These are phyloP conservation scores for Populus ilicifolia DNA, from an alignment of 345 rosid species.

Conservation along the genomic window DNA sequence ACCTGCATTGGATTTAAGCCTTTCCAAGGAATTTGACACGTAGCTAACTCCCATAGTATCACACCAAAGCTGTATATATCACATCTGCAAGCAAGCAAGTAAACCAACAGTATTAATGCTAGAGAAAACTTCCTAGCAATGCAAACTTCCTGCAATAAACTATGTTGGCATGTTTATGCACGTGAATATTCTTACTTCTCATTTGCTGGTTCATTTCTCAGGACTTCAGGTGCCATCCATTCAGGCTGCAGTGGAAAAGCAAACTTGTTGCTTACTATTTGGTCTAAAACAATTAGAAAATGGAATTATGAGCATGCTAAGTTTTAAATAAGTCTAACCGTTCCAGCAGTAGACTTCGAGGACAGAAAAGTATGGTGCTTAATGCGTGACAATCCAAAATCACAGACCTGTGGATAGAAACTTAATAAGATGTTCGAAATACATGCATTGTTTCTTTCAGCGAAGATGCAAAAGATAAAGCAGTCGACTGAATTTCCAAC, in stretches of 20 bases:
- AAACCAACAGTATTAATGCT: conserved; percentile 9
- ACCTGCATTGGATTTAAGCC: conserved; percentile 99
- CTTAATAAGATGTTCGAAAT: conserved; percentile 4
- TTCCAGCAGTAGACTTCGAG: conserved; percentile 96
- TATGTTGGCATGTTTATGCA: background rate
- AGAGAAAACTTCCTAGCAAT: background rate
- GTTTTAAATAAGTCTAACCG: conserved; percentile 39
- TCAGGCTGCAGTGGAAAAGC: conserved; percentile 66
- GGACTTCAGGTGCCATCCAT: conserved; percentile 99
- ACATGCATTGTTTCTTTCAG: background rate
- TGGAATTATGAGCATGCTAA: background rate
- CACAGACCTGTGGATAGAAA: conserved; percentile 61
- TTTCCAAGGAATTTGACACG: conserved; percentile 78
- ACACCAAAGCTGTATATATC: conserved; percentile 99
- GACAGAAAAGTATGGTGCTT: conserved; percentile 90
- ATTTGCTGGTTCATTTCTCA: conserved; percentile 91
- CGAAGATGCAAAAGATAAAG: conserved; percentile 5
- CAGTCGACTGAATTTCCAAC: background rate
- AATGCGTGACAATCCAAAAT: conserved; percentile 91
- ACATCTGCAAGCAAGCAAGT: conserved; percentile 59
- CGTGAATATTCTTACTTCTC: conserved; percentile 66
- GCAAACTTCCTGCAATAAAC: background rate
- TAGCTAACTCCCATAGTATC: conserved; percentile 88
- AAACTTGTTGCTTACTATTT: conserved; percentile 3
- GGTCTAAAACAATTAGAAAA: background rate